Base-by-base conservation (phyloP, 352 stramenopile genomes). In the Globisporangium orthogonon region DNA sequence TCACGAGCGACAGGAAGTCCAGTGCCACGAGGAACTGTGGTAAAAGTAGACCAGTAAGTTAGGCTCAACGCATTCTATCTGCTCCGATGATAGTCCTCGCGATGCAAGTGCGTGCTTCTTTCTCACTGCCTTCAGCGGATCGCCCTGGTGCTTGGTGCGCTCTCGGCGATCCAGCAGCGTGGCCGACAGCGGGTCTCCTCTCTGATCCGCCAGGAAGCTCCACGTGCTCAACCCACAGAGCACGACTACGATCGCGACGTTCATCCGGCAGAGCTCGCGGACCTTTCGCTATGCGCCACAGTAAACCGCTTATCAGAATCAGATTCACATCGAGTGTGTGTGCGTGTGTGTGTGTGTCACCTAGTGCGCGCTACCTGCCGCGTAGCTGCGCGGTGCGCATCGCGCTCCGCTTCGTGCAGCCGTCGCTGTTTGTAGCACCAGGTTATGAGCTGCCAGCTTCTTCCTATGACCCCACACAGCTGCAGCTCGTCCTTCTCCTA, bases 21-120 rank as follows among this genome's bases (percentile, higher is more conserved):
- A 69, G 61, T 43, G 75, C 71, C 1, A 86, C 61, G 1, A 81
- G 51, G 54, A 86, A 86, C 75, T 86, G 54, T 39, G 5, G 10
- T 3, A 10, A 43, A 23, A 23, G 23, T 23, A 23, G 23, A 11
- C 35, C 35, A 13, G 37, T 43, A 17, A 43, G 37, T 6, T 15
- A 14, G 7, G 35, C 35, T 7, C 50, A 0, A 15, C 10, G 17
- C 10, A 46, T 9, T 35, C 23, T 23, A 23, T 23, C 23, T 23
- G 23, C 23, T 23, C 23, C 23, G 23, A 23, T 23, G 23, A 23
- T 23, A 23, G 23, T 23, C 23, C 23, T 23, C 23, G 14, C 58
- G 48, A 30, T 11, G 33, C 7, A 39, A 23, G 15, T 6, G 10
- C 7, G 44, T 30, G 18, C 43, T 41, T 7, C 5, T 15, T 15